Evolutionary conservation across 345 rosid genomes (phyloP).

Genomic region (Crucihimalaya himalaica): DNA sequence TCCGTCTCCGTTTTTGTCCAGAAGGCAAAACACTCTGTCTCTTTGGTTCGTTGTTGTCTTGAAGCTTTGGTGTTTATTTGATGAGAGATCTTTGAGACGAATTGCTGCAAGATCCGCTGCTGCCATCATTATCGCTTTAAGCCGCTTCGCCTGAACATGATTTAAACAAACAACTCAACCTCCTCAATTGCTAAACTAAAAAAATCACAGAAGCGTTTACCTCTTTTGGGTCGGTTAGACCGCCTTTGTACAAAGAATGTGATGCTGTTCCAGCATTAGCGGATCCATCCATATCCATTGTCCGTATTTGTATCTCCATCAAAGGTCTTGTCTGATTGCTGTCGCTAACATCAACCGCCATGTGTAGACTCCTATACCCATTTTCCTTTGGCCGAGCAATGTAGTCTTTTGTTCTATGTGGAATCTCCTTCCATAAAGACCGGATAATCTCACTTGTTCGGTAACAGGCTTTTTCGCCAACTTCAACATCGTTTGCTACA

Average conservation of each 20-base stretch:
- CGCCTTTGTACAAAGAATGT: slow-evolving; percentile 86
- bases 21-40: slow-evolving; percentile 67
- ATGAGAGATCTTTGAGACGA: slow-evolving; percentile 79
- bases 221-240: slow-evolving; percentile 88
- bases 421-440: slow-evolving; percentile 81
- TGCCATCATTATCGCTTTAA: slow-evolving; percentile 94
- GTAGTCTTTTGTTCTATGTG: slow-evolving; percentile 82
- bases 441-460: slow-evolving; percentile 60
- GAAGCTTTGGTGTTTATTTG: slow-evolving; percentile 48
- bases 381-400: slow-evolving; percentile 76
- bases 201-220: slow-evolving; percentile 35
- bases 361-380: slow-evolving; percentile 87
- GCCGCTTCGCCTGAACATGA: slow-evolving; percentile 62
- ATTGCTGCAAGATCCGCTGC: slow-evolving; percentile 93
- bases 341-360: slow-evolving; percentile 91
- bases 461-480: slow-evolving; percentile 72
- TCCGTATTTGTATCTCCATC: slow-evolving; percentile 93
- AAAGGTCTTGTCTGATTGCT: slow-evolving; percentile 58
- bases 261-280: slow-evolving; percentile 90
- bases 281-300: slow-evolving; percentile 75
- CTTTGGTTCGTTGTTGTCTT: slow-evolving; percentile 54
- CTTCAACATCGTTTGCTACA: slow-evolving; percentile 39
- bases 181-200: not conserved
- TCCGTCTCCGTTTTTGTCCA: slow-evolving; percentile 95
- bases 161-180: slow-evolving; percentile 7